Percentiles rank a stretch among this genome's conserved stretches.
phyloP scores from a whole-genome alignment of 768 basidiomycete species.

The Boletus sp. region DNA sequence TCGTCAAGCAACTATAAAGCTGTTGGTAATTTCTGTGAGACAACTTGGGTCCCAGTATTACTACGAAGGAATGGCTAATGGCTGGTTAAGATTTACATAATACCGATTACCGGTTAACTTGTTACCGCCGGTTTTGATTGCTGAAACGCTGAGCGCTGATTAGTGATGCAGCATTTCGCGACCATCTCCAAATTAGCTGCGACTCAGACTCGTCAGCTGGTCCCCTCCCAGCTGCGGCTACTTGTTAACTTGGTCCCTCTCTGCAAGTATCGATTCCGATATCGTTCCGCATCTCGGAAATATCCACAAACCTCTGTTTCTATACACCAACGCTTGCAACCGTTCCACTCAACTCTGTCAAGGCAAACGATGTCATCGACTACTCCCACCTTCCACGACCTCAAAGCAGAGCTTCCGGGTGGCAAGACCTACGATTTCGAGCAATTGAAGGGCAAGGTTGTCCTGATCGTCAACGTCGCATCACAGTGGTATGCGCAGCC shows the following conservation, averaged over 20 bases:
- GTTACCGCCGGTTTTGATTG: not conserved
- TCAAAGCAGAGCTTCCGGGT: constrained; percentile 62
- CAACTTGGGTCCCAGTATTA: not conserved
- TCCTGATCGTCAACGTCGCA: constrained; percentile 75
- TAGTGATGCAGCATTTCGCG: constrained; percentile 2
- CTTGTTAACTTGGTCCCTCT: not conserved
- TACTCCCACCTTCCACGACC: constrained; percentile 53
- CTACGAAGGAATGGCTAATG: not conserved
- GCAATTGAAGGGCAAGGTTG: constrained; percentile 71
- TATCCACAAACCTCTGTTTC: not conserved
- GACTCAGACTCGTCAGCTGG: constrained; percentile 1
- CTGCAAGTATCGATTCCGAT: not conserved
- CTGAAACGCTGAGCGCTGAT: not conserved
- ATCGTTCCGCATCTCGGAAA: not conserved
- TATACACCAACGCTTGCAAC: constrained; percentile 4
- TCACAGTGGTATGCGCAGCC: constrained; percentile 52
- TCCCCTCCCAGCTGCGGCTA: not conserved
- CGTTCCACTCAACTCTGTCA: constrained; percentile 9
- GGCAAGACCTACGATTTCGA: constrained; percentile 58
- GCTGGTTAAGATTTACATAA: too few species aligned
- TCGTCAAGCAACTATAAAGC: not conserved
- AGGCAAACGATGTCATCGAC: constrained; percentile 23
- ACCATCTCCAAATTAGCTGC: not conserved
- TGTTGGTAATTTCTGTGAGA: too few species aligned
- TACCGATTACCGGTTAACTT: constrained; percentile 2